Evolutionary conservation across 495 filamentous ascomycete species (phyloP).

Genomic region (Aspergillus baeticus): DNA sequence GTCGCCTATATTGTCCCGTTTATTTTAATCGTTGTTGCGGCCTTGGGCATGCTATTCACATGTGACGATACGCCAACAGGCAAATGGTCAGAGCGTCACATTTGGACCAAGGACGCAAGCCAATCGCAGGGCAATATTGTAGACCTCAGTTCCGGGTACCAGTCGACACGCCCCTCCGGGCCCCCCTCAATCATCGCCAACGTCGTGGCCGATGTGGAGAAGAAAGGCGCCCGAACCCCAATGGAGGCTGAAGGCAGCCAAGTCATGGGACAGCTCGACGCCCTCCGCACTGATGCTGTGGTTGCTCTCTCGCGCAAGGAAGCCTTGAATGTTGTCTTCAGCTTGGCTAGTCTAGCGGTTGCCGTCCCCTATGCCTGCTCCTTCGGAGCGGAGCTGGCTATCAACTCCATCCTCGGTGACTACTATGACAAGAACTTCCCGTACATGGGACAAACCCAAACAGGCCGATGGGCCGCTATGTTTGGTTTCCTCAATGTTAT

Average conservation of each 20-base stretch:
- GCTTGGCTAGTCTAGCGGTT: constrained; percentile 65
- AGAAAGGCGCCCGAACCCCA: constrained; percentile 37
- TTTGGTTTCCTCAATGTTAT: constrained; percentile 85
- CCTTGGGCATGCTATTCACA: constrained; percentile 66
- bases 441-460: constrained; percentile 65
- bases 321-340: constrained; percentile 56
- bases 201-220: constrained; percentile 40
- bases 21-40: constrained; percentile 64
- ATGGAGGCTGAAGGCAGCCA: constrained; percentile 49
- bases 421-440: constrained; percentile 83
- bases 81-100: constrained; percentile 73
- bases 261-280: constrained; percentile 54
- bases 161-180: constrained; percentile 32
- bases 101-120: constrained; percentile 31
- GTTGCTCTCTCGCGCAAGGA: constrained; percentile 64
- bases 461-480: constrained; percentile 81
- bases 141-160: constrained; percentile 46
- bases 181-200: constrained; percentile 37
- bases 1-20: constrained; percentile 83
- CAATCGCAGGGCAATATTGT: constrained; percentile 39
- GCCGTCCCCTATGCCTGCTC: constrained; percentile 77
- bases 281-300: constrained; percentile 57
- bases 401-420: constrained; percentile 77
- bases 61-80: constrained; percentile 87
- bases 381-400: constrained; percentile 81